phyloP scores from a whole-genome alignment of 2,329 filamentous ascomycete species.

The Didymella exigua region DNA sequence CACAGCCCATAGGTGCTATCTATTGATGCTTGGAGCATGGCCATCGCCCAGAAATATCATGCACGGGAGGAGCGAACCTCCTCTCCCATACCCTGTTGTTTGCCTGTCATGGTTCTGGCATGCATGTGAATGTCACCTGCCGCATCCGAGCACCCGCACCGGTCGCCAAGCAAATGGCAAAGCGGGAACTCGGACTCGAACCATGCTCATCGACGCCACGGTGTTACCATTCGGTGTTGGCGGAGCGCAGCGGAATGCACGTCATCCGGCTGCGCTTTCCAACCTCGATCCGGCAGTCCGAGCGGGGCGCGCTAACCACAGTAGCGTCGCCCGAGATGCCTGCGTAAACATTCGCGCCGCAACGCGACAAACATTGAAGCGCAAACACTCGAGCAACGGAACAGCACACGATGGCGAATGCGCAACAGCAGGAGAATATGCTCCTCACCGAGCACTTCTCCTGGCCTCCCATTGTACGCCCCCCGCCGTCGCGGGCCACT shows the following conservation, averaged over 20 bases:
- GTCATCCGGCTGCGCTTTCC: background rate
- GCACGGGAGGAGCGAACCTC: background rate
- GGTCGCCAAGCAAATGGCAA: background rate
- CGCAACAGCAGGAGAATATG: slow-evolving; percentile 57
- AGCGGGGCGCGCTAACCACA: slow-evolving; percentile 7
- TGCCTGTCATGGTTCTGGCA: too few species aligned
- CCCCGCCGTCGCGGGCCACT: background rate
- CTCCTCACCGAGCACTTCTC: slow-evolving; percentile 95
- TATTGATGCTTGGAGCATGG: slow-evolving; percentile 2
- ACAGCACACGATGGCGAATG: slow-evolving; percentile 47
- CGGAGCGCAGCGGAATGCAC: background rate
- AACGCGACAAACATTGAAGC: slow-evolving; percentile 17
- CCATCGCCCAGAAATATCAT: background rate
- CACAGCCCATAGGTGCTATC: slow-evolving; percentile 5
- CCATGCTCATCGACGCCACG: background rate
- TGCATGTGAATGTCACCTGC: background rate
- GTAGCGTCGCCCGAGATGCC: slow-evolving; percentile 2
- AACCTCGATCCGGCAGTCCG: background rate
- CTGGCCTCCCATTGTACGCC: slow-evolving; percentile 83
- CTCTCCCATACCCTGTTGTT: background rate
- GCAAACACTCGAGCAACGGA: background rate
- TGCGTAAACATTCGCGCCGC: slow-evolving; percentile 31
- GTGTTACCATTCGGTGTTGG: too few species aligned
- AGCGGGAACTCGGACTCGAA: background rate
- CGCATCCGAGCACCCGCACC: background rate